Base-by-base conservation (phyloP, 495 filamentous ascomycete species). In the Penicillium odoratum region DNA sequence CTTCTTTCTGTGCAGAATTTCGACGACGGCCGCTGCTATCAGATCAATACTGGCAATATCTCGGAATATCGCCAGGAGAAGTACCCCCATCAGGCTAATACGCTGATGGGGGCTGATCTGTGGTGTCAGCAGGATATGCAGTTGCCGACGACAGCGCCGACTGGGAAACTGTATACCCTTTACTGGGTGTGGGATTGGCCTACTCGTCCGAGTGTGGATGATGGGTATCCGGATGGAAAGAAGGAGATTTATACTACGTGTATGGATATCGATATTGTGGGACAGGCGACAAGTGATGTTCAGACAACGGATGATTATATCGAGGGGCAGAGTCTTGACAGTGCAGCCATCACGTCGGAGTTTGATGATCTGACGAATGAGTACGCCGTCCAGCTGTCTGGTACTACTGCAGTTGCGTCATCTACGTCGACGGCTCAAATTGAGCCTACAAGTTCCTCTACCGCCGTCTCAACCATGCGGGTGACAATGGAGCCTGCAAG, bases 181-280 rank as follows among this genome's bases (percentile, higher is more conserved):
- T 93, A 96, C 73, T 97, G 92, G 92, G 85, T 96, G 5, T 96
- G 92, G 92, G 86, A 95, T 61, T 97, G 91, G 91, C 86, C 88
- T 4, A 87, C 83, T 0, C 70, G 69, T 11, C 70, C 81, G 13
- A 68, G 66, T 11, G 66, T 56, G 25, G 78, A 80, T 63, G 78
- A 73, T 46, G 71, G 51, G 34, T 66, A 78, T 13, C 80, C 81
- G 3, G 65, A 81, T 0, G 80, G 81, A 21, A 85, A 82, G 58
- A 76, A 78, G 55, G 86, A 97, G 69, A 81, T 86, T 56, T 97
- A 96, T 68, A 92, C 90, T 0, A 86, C 87, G 7, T 93, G 92
- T 64, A 83, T 91, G 63, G 92, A 97, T 70, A 79, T 93, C 58
- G 73, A 88, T 42, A 73, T 95, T 49, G 72, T 76, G 51, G 76